These are phyloP conservation scores for bread wheat (Triticum aestivum) DNA, from an alignment of 176 grass and related monocot species.

Conservation along the genomic window DNA sequence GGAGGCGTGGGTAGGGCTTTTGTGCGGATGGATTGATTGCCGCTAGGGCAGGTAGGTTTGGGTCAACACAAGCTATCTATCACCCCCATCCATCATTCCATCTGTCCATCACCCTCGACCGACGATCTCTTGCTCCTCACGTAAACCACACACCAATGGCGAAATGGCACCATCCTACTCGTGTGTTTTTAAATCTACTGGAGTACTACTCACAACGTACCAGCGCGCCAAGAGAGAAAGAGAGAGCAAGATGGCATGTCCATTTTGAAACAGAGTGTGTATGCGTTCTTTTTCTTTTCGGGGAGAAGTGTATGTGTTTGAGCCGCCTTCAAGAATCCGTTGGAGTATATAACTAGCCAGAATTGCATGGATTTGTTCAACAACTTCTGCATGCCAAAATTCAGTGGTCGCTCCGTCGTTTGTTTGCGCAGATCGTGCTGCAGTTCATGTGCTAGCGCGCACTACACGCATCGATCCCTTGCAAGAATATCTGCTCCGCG, in stretches of 20 bases:
- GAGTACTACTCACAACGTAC: neutral
- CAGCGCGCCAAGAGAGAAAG: neutral
- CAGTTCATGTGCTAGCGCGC: neutral
- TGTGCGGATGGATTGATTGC: conserved; percentile 2
- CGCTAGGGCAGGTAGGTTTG: neutral
- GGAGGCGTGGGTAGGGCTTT: neutral
- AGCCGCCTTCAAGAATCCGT: too few relatives aligned
- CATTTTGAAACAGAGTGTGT: neutral
- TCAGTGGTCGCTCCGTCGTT: neutral
- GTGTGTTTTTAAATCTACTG: too few relatives aligned
- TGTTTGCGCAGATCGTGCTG: neutral
- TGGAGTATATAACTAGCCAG: too few relatives aligned
- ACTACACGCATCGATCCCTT: neutral
- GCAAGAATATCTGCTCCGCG: neutral
- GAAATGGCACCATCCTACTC: neutral
- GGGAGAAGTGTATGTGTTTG: too few relatives aligned
- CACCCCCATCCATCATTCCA: conserved; percentile 51
- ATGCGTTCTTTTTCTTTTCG: too few relatives aligned
- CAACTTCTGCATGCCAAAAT: neutral
- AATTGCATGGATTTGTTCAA: neutral
- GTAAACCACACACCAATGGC: conserved; percentile 12
- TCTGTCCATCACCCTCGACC: conserved; percentile 35
- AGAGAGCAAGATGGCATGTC: neutral
- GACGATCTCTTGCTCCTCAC: conserved; percentile 36
- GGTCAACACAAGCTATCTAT: conserved; percentile 33